Evolutionary conservation across 1,284 basidiomycete species (phyloP), one percentile per base, ranked within the genome.

Genomic region (Phylloporus sp.): DNA sequence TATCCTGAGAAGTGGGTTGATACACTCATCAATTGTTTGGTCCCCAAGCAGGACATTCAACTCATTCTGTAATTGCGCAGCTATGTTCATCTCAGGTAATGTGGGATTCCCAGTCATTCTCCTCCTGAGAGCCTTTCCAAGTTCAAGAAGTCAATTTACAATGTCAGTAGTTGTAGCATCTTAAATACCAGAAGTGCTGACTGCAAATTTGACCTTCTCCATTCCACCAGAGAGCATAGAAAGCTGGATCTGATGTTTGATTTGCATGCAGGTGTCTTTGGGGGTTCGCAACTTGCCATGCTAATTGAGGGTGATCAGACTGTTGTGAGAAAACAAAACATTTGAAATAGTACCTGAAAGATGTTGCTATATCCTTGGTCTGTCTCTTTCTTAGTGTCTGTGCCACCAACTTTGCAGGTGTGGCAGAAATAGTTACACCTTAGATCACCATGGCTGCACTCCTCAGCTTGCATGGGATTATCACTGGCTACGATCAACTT

Each of bases 391-490:
- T 37, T 15, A 10, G 34, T 15, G 15, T 37, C 34, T 15, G 34
- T 37, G 3, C 76, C 74, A 18, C 77, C 72, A 34, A 69, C 74
- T n/a, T 72, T 64, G 60, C 78, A 79, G 0, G 65, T 71, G 3
- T 67, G 59, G 55, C 77, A 79, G 39, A 76, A 69, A 18, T 69
- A 65, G 24, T 78, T 79, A 10, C 70, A 68, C 3, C 52, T 67
- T 1, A 78, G 55, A 1, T 75, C 74, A 24, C 59, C 66, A 22
- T 77, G 75, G 39, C 74, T 74, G 51, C 72, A 77, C 18, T 70
- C 66, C 53, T 79, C 74, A 0, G 73, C 73, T 37, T 79, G 77
- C 77, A 79, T 78, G 0, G 74, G 78, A 56, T 80, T 80, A 61
- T 80, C 70, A 6, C 76, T 70, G 0, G 69, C 37, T 1, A 72